Evolutionary conservation across 495 filamentous ascomycete genomes (phyloP).

Genomic region (Aspergillus steynii): DNA sequence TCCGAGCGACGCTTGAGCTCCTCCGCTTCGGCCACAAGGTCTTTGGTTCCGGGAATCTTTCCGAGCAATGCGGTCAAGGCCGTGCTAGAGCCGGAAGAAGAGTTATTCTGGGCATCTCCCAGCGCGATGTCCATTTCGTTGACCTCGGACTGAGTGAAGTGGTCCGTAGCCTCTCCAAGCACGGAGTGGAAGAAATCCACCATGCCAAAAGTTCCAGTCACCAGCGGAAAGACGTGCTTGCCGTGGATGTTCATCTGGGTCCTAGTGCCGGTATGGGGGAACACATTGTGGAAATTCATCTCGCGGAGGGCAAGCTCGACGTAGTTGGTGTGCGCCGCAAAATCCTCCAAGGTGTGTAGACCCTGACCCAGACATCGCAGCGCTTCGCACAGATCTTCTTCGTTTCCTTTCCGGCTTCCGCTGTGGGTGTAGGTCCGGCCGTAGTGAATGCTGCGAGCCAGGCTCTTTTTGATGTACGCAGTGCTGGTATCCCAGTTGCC

Average conservation of each 20-base stretch:
- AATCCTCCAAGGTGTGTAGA: constrained; percentile 93
- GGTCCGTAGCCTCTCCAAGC: constrained; percentile 92
- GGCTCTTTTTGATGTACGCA: constrained; percentile 86
- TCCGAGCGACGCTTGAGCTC: constrained; percentile 73
- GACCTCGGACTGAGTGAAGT: constrained; percentile 93
- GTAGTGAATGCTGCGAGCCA: constrained; percentile 83
- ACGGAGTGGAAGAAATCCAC: constrained; percentile 97
- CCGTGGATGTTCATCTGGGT: constrained; percentile 74
- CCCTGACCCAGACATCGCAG: constrained; percentile 86
- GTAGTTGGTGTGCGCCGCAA: constrained; percentile 94
- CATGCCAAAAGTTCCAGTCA: constrained; percentile 88
- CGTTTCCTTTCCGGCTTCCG: constrained; percentile 59
- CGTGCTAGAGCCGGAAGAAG: constrained; percentile 42
- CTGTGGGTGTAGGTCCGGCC: constrained; percentile 84
- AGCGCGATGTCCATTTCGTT: constrained; percentile 83
- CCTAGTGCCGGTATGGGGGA: constrained; percentile 76
- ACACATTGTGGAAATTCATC: constrained; percentile 78
- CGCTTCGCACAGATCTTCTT: constrained; percentile 87
- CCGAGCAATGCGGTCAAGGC: constrained; percentile 71
- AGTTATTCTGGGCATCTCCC: constrained; percentile 53
- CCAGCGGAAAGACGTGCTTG: constrained; percentile 77
- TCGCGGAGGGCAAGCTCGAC: constrained; percentile 85
- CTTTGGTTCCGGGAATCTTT: constrained; percentile 77
- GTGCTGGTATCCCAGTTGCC: constrained; percentile 84
- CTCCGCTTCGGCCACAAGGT: constrained; percentile 75